Evolutionary conservation across 805 yeast species (phyloP).

Genomic region (Teunomyces funiuensis): DNA sequence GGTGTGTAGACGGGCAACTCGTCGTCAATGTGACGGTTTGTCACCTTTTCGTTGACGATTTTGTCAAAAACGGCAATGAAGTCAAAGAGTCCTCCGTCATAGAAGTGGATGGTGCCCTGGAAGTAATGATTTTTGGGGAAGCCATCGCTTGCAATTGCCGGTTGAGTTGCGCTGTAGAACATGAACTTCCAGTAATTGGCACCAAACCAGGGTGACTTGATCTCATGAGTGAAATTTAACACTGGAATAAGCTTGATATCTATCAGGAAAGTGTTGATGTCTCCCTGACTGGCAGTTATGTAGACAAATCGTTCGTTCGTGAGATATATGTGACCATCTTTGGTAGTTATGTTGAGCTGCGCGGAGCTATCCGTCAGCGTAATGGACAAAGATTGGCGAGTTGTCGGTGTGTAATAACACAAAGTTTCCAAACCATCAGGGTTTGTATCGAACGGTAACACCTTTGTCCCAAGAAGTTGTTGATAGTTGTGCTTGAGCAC

Average conservation of each 20-base stretch:
- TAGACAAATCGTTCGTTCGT: conserved; percentile 44
- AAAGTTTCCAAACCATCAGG: conserved; percentile 20
- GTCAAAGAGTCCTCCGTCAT: conserved; percentile 48
- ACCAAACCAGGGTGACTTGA: conserved; percentile 55
- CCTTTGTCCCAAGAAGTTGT: conserved; percentile 6
- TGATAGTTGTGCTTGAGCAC: conserved; percentile 16
- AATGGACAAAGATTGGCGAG: conserved; percentile 32
- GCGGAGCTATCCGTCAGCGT: conserved; percentile 15
- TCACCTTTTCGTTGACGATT: conserved; percentile 34
- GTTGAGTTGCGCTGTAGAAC: conserved; percentile 33
- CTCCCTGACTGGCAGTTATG: conserved; percentile 41
- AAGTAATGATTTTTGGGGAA: conserved; percentile 40
- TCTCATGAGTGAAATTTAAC: conserved; percentile 36
- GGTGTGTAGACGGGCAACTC: conserved; percentile 44
- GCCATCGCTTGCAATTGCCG: conserved; percentile 40
- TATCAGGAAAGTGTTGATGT: conserved; percentile 41
- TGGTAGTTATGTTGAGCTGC: conserved; percentile 26
- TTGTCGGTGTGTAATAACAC: conserved; percentile 13
- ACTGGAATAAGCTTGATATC: conserved; percentile 25
- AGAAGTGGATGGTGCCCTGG: conserved; percentile 39
- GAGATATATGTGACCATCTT: conserved; percentile 41
- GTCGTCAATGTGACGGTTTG: conserved; percentile 41
- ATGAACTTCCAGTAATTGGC: conserved; percentile 48
- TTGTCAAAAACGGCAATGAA: conserved; percentile 37
- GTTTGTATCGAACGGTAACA: conserved; percentile 19